Percentiles rank a stretch among this genome's conserved stretches.
Conservation (phyloP, 1,139 yeast species). For the Yamadazyma sp. region DNA sequence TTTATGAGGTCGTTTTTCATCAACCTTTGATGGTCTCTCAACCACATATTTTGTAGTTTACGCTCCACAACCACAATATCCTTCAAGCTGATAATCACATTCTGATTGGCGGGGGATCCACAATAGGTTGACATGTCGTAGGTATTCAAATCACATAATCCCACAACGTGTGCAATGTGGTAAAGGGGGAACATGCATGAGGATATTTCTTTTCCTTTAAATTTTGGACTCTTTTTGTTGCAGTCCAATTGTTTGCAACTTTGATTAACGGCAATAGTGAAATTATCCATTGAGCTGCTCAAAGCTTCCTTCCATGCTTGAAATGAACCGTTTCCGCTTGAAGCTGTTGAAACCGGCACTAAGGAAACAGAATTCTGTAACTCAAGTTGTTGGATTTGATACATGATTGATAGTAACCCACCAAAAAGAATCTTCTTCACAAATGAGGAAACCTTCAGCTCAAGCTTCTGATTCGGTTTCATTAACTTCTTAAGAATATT, state of each 20-base stretch:
- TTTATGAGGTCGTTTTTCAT: constrained; percentile 33
- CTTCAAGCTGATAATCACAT: constrained; percentile 60
- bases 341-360: constrained; percentile 26
- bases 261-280: constrained; percentile 10
- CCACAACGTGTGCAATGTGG: constrained; percentile 72
- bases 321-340: constrained; percentile 18
- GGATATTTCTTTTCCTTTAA: constrained; percentile 13
- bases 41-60: constrained; percentile 53
- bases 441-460: constrained; percentile 31
- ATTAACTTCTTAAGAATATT: constrained; percentile 35
- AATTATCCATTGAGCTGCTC: constrained; percentile 59
- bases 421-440: constrained; percentile 68
- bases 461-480: constrained; percentile 9
- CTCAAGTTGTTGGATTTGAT: constrained; percentile 77
- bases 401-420: constrained; percentile 69
- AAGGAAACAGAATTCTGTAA: constrained; percentile 52
- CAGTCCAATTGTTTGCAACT: constrained; percentile 11
- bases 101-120: constrained; percentile 83
- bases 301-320: constrained; percentile 66
- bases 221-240: constrained; percentile 10
- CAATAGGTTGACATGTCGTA: constrained; percentile 77
- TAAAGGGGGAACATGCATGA: constrained; percentile 47
- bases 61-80: constrained; percentile 55
- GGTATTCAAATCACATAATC: constrained; percentile 62
- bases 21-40: constrained; percentile 18